Evolutionary conservation across 192 early-diverging fungal species (phyloP).

Genomic region (Tieghemiomyces parasiticus): DNA sequence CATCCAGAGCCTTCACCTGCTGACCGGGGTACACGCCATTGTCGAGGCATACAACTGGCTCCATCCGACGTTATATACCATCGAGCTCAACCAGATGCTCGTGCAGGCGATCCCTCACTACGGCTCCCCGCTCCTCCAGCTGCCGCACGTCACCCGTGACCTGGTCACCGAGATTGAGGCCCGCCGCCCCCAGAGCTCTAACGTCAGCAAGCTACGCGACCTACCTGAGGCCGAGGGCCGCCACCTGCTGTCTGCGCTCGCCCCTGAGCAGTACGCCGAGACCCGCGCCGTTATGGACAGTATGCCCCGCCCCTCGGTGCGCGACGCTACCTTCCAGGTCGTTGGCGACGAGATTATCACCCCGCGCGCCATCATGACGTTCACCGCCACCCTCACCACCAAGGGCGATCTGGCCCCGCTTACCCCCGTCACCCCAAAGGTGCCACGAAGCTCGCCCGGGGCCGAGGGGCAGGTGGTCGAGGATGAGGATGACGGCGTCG

Average conservation of each 20-base stretch:
- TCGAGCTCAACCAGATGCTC: constrained; percentile 80
- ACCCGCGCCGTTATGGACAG: constrained; percentile 54
- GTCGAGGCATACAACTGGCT: constrained; percentile 78
- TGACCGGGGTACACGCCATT: constrained; percentile 82
- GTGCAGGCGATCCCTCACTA: constrained; percentile 73
- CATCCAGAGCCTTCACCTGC: constrained; percentile 51
- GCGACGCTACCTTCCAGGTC: constrained; percentile 69
- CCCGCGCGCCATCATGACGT: constrained; percentile 62
- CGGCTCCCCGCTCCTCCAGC: constrained; percentile 68
- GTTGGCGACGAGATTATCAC: constrained; percentile 66
- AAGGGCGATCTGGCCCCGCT: constrained; percentile 2
- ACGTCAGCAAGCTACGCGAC: constrained; percentile 50
- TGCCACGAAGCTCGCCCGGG: not conserved
- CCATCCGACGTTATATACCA: constrained; percentile 39
- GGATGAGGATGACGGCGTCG: constrained; percentile 19
- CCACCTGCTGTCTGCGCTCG: constrained; percentile 33
- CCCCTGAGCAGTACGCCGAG: constrained; percentile 48
- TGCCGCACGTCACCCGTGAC: constrained; percentile 63
- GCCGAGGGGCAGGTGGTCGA: not conserved
- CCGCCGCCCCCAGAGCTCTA: constrained; percentile 46
- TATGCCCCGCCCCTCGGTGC: constrained; percentile 63
- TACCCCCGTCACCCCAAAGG: constrained; percentile 9
- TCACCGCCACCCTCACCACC: constrained; percentile 31
- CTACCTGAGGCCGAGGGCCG: constrained; percentile 47
- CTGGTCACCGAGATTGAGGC: constrained; percentile 41